These are phyloP conservation scores for Dothidotthia symphoricarpi DNA, from an alignment of 2,329 filamentous ascomycete species.

Conservation along the genomic window DNA sequence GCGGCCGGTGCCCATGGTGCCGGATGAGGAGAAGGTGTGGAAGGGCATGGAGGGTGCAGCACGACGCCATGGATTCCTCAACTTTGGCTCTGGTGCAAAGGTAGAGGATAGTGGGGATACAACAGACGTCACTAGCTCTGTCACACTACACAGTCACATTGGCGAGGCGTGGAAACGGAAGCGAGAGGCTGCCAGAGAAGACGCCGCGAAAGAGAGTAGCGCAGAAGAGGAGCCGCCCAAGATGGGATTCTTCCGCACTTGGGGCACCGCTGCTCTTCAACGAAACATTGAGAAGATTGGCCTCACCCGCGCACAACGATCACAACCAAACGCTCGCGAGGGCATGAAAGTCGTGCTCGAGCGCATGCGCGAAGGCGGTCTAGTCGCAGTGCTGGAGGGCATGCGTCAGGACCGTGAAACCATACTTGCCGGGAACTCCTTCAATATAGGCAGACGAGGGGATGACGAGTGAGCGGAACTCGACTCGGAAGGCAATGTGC, in stretches of 20 bases:
- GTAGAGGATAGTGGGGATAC: constrained; percentile 39
- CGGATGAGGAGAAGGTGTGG: constrained; percentile 27
- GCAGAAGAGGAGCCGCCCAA: constrained; percentile 51
- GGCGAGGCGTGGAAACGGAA: constrained; percentile 63
- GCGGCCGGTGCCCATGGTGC: constrained; percentile 39
- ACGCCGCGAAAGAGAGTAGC: constrained; percentile 16
- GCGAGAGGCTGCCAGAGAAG: constrained; percentile 44
- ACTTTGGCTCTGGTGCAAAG: constrained; percentile 27
- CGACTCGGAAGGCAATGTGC: no score
- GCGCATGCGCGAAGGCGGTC: constrained; percentile 63
- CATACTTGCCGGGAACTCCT: constrained; percentile 28
- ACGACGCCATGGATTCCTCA: constrained; percentile 35
- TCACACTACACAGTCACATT: constrained; percentile 69
- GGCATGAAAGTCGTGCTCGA: constrained; percentile 82
- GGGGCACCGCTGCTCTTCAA: constrained; percentile 71
- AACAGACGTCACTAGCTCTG: constrained; percentile 71
- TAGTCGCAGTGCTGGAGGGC: constrained; percentile 68
- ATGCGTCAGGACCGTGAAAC: constrained; percentile 62
- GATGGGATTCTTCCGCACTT: constrained; percentile 59
- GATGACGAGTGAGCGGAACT: constrained; percentile 16
- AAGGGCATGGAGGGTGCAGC: constrained; percentile 34
- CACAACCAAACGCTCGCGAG: constrained; percentile 76
- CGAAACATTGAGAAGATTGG: constrained; percentile 77
- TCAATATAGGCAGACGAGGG: constrained; percentile 11
- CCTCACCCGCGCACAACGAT: constrained; percentile 72